Evolutionary conservation across 352 stramenopile genomes (phyloP).

Genomic region (Pilasporangium apinafurcum): DNA sequence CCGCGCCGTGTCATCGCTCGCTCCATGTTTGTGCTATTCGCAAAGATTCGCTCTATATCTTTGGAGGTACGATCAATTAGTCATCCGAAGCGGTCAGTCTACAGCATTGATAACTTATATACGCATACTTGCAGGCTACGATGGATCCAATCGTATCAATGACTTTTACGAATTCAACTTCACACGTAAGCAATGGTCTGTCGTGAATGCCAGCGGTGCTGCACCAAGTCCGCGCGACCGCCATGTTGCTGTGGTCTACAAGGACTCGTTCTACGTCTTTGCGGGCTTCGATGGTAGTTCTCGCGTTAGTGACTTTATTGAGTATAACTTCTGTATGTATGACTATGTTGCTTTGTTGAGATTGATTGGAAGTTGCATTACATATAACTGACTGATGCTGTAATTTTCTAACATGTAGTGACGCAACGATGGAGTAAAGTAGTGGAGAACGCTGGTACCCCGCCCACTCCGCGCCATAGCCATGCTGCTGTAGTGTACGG

Average conservation of each 20-base stretch:
- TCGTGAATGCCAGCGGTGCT: constrained; percentile 55
- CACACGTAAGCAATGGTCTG: constrained; percentile 68
- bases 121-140: constrained; percentile 70
- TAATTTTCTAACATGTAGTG: constrained; percentile 18
- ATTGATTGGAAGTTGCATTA: neutral
- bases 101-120: neutral
- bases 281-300: constrained; percentile 91
- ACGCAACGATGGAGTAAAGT: constrained; percentile 80
- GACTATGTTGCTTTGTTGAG: neutral
- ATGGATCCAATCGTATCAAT: constrained; percentile 90
- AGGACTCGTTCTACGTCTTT: constrained; percentile 93
- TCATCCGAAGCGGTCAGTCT: neutral
- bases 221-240: constrained; percentile 90
- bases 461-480: constrained; percentile 92
- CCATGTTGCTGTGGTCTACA: constrained; percentile 91
- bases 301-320: constrained; percentile 93
- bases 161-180: constrained; percentile 94
- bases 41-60: constrained; percentile 92
- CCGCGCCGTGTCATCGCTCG: constrained; percentile 88
- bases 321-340: constrained; percentile 92
- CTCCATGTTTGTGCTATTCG: constrained; percentile 90
- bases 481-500: constrained; percentile 91
- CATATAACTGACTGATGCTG: neutral
- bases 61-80: constrained; percentile 45
- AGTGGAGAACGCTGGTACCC: constrained; percentile 64